Evolutionary conservation across 1,139 yeast species (phyloP).

Genomic region (Scheffersomyces titani): DNA sequence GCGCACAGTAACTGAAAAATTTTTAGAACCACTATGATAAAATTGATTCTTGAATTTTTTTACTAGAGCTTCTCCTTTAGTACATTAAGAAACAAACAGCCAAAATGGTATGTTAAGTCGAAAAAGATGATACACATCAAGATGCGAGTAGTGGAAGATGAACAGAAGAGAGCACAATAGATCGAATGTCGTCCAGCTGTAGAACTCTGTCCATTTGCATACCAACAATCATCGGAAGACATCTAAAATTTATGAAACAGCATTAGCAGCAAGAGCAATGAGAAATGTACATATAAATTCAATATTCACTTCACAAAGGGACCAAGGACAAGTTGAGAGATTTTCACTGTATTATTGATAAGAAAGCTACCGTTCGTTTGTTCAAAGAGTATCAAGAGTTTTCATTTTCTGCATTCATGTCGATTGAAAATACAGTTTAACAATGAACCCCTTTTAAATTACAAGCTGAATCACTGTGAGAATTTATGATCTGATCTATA

Average conservation of each 20-base stretch:
- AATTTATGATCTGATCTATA: background rate
- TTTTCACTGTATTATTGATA: too few species aligned
- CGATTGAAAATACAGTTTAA: background rate
- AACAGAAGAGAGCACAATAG: background rate
- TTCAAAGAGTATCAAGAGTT: background rate
- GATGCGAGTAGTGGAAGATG: background rate
- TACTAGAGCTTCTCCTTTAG: background rate
- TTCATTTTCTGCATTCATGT: background rate
- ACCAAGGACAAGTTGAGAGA: background rate
- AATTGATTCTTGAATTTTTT: background rate
- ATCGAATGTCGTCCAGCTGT: background rate
- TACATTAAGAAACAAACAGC: conserved; percentile 1
- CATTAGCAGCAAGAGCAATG: background rate
- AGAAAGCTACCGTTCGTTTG: too few species aligned
- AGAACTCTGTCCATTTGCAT: background rate
- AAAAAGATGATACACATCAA: background rate
- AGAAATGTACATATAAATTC: background rate
- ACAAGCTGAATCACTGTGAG: background rate
- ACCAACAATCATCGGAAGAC: background rate
- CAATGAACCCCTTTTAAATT: background rate
- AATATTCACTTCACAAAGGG: background rate
- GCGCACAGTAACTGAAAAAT: background rate
- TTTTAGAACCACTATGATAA: background rate
- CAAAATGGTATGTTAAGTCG: background rate
- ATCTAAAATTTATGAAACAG: too few species aligned